These are phyloP conservation scores for Cyberlindnera euphorbiae DNA, from an alignment of 805 yeast genomes.

Conservation along the genomic window DNA sequence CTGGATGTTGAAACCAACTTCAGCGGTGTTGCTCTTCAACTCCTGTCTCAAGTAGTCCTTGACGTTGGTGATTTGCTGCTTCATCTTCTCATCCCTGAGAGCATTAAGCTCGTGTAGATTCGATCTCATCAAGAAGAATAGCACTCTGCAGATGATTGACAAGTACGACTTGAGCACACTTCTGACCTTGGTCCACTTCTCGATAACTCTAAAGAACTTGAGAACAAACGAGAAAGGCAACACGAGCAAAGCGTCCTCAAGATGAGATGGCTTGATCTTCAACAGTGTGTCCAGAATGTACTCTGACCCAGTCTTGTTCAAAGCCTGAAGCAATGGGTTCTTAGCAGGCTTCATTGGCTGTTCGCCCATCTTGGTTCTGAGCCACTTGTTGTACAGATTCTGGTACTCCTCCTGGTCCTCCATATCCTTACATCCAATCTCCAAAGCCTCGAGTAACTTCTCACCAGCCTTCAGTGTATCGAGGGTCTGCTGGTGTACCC, in stretches of 20 bases:
- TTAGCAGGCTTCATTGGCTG: conserved; percentile 58
- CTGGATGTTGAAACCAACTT: conserved; percentile 78
- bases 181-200: conserved; percentile 59
- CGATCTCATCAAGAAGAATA: conserved; percentile 67
- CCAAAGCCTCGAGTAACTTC: conserved; percentile 85
- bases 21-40: conserved; percentile 46
- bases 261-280: conserved; percentile 74
- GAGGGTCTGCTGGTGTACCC: conserved; percentile 75
- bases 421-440: conserved; percentile 70
- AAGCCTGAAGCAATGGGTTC: conserved; percentile 70
- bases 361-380: conserved; percentile 39
- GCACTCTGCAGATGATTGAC: conserved; percentile 64
- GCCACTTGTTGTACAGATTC: conserved; percentile 35
- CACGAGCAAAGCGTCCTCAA: conserved; percentile 89
- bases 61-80: conserved; percentile 59
- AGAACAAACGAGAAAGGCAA: conserved; percentile 83
- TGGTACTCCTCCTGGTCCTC: conserved; percentile 50
- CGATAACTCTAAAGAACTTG: conserved; percentile 66
- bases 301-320: conserved; percentile 65
- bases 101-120: conserved; percentile 77
- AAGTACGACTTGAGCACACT: conserved; percentile 46
- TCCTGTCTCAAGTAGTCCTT: conserved; percentile 56
- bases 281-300: conserved; percentile 70
- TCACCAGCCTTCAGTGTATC: conserved; percentile 96
- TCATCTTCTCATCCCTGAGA: conserved; percentile 59